These are phyloP conservation scores for Vachellia collinsii DNA, from an alignment of 306 rosid species.

Conservation along the genomic window DNA sequence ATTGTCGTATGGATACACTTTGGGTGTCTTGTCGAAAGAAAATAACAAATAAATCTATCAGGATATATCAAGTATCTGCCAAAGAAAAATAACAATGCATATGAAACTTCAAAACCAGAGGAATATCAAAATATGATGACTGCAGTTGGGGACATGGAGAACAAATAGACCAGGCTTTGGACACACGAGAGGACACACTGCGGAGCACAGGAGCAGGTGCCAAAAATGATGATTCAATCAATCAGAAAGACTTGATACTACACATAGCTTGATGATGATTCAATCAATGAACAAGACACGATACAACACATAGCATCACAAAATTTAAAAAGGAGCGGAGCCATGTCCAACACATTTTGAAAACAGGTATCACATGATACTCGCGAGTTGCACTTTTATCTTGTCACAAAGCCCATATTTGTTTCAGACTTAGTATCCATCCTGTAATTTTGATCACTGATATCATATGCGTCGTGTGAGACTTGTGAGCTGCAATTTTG, in stretches of 20 bases:
- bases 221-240: constrained; percentile 11
- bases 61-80: constrained; percentile 19
- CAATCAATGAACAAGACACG: neutral
- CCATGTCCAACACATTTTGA: neutral
- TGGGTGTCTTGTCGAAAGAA: constrained; percentile 65
- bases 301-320: neutral
- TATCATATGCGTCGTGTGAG: neutral
- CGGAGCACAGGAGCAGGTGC: neutral
- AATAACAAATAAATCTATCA: constrained; percentile 29
- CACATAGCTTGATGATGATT: neutral
- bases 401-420: neutral
- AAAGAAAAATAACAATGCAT: constrained; percentile 3
- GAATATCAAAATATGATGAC: constrained; percentile 16
- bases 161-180: constrained; percentile 6
- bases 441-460: neutral
- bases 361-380: neutral
- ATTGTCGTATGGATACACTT: constrained; percentile 89
- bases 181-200: neutral
- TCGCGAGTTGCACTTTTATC: neutral
- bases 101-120: constrained; percentile 28
- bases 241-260: neutral
- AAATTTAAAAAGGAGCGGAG: neutral
- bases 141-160: neutral
- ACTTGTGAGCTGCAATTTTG: neutral
- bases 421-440: neutral